These are phyloP conservation scores for Suillus weaverae DNA, from an alignment of 768 basidiomycete genomes.

Conservation along the genomic window DNA sequence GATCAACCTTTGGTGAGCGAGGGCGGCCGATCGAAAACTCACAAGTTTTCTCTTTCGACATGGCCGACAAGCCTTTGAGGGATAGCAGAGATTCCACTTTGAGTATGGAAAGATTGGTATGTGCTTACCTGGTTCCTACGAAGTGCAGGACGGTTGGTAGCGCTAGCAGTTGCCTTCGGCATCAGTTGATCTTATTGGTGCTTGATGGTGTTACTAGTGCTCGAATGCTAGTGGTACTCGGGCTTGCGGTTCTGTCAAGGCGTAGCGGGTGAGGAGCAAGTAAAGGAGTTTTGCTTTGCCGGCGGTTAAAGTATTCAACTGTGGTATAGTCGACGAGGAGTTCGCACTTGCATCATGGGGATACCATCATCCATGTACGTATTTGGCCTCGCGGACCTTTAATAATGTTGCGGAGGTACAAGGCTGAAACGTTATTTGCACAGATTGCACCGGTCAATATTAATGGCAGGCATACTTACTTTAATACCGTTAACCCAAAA, in stretches of 20 bases:
- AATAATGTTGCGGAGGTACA: neutral
- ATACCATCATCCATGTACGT: neutral
- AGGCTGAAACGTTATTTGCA: neutral
- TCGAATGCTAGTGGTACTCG: neutral
- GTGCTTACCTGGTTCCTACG: constrained; percentile 71
- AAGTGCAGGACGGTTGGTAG: constrained; percentile 58
- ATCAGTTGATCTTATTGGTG: constrained; percentile 36
- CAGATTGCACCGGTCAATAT: neutral
- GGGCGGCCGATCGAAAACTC: constrained; percentile 27
- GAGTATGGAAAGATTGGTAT: too few species aligned
- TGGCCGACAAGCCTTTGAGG: constrained; percentile 67
- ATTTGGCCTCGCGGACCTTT: constrained; percentile 7
- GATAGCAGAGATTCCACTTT: neutral
- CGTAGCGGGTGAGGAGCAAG: neutral
- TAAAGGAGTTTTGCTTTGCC: neutral
- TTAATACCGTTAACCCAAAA: neutral
- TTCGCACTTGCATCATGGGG: neutral
- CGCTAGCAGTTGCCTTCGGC: constrained; percentile 55
- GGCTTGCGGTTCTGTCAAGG: neutral
- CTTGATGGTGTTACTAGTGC: neutral
- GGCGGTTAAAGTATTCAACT: neutral
- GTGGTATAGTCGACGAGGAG: neutral
- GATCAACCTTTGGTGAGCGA: constrained; percentile 4
- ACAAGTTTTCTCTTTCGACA: constrained; percentile 87
- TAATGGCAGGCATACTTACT: neutral